Conservation (phyloP, 1,139 yeast genomes). For the Citeromyces hawaiiensis region DNA sequence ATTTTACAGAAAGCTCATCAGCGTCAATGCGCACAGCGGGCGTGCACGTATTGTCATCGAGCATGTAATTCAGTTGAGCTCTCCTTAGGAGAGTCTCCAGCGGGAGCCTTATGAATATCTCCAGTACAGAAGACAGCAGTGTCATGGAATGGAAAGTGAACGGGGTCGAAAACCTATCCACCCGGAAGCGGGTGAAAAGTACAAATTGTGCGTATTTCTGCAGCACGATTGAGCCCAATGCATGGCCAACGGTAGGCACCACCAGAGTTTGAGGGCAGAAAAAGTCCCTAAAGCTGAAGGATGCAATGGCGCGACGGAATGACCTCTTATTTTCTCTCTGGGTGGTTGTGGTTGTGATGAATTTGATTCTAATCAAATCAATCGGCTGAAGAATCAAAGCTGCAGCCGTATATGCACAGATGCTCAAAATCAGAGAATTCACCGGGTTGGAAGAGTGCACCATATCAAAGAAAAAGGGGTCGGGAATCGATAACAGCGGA, state of each 20-base stretch:
- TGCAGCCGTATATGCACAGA: conserved; percentile 61
- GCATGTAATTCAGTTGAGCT: conserved; percentile 60
- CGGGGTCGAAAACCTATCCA: conserved; percentile 61
- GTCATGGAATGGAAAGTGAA: conserved; percentile 35
- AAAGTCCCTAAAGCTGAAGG: conserved; percentile 24
- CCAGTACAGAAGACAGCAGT: conserved; percentile 44
- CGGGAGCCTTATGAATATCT: conserved; percentile 69
- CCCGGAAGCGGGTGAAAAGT: conserved; percentile 47
- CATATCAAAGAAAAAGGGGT: conserved; percentile 76
- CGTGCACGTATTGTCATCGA: conserved; percentile 18
- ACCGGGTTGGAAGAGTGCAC: conserved; percentile 72
- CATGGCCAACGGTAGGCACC: conserved; percentile 48
- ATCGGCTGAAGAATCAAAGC: conserved; percentile 73
- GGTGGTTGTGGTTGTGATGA: conserved; percentile 48
- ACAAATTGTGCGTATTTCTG: conserved; percentile 64
- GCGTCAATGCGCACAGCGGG: conserved; percentile 16
- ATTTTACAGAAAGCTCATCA: conserved; percentile 38
- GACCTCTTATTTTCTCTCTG: conserved; percentile 21
- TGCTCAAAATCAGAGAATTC: conserved; percentile 50
- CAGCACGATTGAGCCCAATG: conserved; percentile 48
- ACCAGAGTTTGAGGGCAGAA: conserved; percentile 32
- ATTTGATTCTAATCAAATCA: conserved; percentile 65
- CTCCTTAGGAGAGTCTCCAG: conserved; percentile 77
- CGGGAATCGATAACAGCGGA: conserved; percentile 77
- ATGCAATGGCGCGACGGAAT: conserved; percentile 21